Evolutionary conservation across 768 basidiomycete species (phyloP), one percentile per base, ranked within the genome.

Genomic region (Crucibulum laeve): DNA sequence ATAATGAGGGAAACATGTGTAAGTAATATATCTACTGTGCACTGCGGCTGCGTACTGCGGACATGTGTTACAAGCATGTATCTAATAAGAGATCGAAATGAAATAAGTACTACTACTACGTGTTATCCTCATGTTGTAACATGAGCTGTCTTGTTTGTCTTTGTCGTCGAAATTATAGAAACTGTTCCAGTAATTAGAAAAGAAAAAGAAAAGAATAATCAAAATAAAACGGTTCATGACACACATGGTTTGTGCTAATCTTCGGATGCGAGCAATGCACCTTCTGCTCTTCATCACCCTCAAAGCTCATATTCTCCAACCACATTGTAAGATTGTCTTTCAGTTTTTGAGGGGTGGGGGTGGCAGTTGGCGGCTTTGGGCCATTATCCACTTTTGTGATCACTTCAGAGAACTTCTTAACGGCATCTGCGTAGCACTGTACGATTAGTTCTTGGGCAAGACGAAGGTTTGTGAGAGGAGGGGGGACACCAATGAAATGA

Each of bases 291-390:
- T 59, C 53, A 2, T 55, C 60, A 18, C 71, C 63, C 18, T 69
- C 70, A 42, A 73, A 46, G 37, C 69, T 58, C 46, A 76, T 58
- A 19, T 74, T 65, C 13, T 76, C 76, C 35, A 82, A 50, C 82
- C 82, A 84, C 4, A 68, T 68, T 0, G 72, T 69, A 4, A 86
- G 70, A 41, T 81, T 76, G 48, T 82, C 80, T 42, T 77, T 77
- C 2, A 70, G 58, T 35, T 71, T 73, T 42, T 67, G 66, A 0
- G 67, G 48, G 10, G 55, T 44, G 35, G 17, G 67, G 61, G 7
- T 60, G 52, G 39, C 47, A 53, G 23, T 53, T 47, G 30, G 58
- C 53, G 23, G 23, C 11, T 23, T 44, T 61, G 62, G 39, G 60
- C 34, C 22, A 51, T 42, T 26, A 52, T 67, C 18, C 69, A 55